phyloP scores from a whole-genome alignment of 257 asterid genomes.

The Nicotiana undulata region DNA sequence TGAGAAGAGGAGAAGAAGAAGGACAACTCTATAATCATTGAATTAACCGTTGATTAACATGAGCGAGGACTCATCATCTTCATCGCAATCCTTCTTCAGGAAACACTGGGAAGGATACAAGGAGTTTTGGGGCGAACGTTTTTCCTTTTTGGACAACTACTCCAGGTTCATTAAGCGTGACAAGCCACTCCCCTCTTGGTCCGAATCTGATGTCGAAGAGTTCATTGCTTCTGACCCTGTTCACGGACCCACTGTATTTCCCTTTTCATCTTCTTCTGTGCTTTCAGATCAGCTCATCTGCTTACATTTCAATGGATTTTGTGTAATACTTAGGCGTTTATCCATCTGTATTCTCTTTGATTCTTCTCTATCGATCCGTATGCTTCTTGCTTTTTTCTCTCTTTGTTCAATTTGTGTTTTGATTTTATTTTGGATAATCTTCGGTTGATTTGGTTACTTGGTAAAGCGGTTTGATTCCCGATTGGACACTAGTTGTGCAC shows the following conservation, averaged over 20 bases:
- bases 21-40: not conserved
- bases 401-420: not conserved
- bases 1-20: not conserved
- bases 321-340: not conserved
- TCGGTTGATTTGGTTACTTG: not conserved
- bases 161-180: slow-evolving; percentile 62
- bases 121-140: slow-evolving; percentile 69
- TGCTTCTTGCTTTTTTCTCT: not conserved
- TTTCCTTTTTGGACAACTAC: slow-evolving; percentile 57
- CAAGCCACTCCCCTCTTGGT: slow-evolving; percentile 75
- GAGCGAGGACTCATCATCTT: not conserved
- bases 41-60: not conserved
- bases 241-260: slow-evolving; percentile 69
- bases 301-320: not conserved
- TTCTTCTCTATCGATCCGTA: not conserved
- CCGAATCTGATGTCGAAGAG: slow-evolving; percentile 62
- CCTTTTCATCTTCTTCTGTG: not conserved
- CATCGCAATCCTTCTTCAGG: slow-evolving; percentile 20
- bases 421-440: not conserved
- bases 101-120: slow-evolving; percentile 54
- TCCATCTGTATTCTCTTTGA: not conserved
- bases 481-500: not conserved
- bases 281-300: not conserved
- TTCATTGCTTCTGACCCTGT: slow-evolving; percentile 72
- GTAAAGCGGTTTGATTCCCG: not conserved